Conservation (phyloP, 1,284 basidiomycete genomes). For the Naganishia liquefaciens region DNA sequence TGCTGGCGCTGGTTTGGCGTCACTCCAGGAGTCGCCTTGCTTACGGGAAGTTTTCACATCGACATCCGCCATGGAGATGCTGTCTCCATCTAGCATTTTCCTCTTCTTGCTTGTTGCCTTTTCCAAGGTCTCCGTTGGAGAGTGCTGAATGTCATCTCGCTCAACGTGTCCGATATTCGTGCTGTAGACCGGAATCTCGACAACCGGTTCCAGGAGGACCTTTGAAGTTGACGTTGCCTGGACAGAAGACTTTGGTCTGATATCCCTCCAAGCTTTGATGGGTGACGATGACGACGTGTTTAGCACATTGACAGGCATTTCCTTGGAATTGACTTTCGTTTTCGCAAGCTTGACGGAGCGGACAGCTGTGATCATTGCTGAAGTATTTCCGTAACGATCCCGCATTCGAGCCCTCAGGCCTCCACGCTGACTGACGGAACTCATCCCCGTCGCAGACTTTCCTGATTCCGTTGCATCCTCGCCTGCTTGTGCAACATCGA, state of each 20-base stretch:
- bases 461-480: not conserved
- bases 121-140: no score
- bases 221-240: not conserved
- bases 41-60: not conserved
- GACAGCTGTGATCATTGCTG: not conserved
- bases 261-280: conserved; percentile 22
- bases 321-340: not conserved
- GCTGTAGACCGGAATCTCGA: conserved; percentile 1
- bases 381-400: conserved; percentile 25
- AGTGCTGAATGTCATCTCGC: no score
- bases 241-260: not conserved
- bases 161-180: not conserved
- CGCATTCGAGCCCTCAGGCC: conserved; percentile 17
- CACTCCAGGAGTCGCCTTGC: no score
- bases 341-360: not conserved
- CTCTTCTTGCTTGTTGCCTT: not conserved
- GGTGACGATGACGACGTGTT: conserved; percentile 21
- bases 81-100: not conserved
- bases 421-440: conserved; percentile 23
- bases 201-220: not conserved
- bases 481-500: not conserved
- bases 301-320: not conserved
- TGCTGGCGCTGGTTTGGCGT: no score
- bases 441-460: conserved; percentile 12
- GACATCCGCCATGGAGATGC: no score